Evolutionary conservation across 495 filamentous ascomycete genomes (phyloP).

Genomic region (Parachaetomium inaequale): DNA sequence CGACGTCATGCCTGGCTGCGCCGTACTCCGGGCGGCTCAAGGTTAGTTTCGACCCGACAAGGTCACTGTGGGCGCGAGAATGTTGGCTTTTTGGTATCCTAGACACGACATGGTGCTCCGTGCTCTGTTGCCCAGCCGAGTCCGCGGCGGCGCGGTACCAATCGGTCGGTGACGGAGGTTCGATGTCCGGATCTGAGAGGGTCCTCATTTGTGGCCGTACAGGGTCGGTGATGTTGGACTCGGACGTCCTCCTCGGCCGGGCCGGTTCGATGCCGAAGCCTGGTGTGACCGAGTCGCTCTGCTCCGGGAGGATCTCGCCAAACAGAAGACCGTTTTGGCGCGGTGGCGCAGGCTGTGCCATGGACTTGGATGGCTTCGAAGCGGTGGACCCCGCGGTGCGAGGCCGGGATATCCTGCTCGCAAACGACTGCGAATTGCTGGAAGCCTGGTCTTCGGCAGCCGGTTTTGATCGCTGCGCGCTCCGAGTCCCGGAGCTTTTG

Average conservation of each 20-base stretch:
- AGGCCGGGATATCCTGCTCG: slow-evolving; percentile 49
- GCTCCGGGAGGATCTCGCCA: slow-evolving; percentile 49
- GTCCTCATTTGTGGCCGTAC: slow-evolving; percentile 39
- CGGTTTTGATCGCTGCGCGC: slow-evolving; percentile 41
- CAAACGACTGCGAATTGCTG: slow-evolving; percentile 50
- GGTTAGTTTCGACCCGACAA: slow-evolving; percentile 38
- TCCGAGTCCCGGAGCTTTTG: slow-evolving; percentile 27
- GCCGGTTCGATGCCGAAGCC: slow-evolving; percentile 49
- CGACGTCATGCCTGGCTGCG: slow-evolving; percentile 22
- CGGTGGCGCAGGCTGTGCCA: slow-evolving; percentile 38
- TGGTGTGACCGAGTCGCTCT: slow-evolving; percentile 37
- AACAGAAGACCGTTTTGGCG: slow-evolving; percentile 44
- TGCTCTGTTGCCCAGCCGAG: slow-evolving; percentile 29
- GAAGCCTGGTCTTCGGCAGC: slow-evolving; percentile 43
- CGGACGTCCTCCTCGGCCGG: slow-evolving; percentile 45
- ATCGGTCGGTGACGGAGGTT: slow-evolving; percentile 51
- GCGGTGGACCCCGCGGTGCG: slow-evolving; percentile 38
- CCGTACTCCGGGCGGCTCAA: slow-evolving; percentile 27
- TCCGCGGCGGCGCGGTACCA: slow-evolving; percentile 46
- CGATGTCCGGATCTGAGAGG: slow-evolving; percentile 45
- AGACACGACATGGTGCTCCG: slow-evolving; percentile 28
- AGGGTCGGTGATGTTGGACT: slow-evolving; percentile 40
- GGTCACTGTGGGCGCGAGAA: slow-evolving; percentile 48
- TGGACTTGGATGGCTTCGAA: slow-evolving; percentile 44
- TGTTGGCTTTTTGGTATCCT: slow-evolving; percentile 38